Percentiles rank a stretch among this genome's conserved stretches.
These are phyloP conservation scores for Irpex lacteus DNA, from an alignment of 1,284 basidiomycete species.

Conservation along the genomic window DNA sequence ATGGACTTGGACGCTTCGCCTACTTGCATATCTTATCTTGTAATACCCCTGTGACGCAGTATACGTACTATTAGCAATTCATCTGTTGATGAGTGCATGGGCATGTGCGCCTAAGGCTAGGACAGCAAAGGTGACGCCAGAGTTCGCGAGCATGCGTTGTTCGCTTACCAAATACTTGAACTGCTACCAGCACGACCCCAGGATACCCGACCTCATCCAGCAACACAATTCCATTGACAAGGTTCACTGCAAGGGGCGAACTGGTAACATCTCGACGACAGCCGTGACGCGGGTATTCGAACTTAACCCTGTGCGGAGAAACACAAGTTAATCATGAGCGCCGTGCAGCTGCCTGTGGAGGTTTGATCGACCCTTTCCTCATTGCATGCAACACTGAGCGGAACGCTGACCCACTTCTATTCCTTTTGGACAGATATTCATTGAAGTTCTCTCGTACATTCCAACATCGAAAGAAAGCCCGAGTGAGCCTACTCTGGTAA, in stretches of 20 bases:
- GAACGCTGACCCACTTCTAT: slow-evolving; percentile 2
- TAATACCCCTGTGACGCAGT: background rate
- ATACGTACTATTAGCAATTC: background rate
- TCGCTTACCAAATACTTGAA: background rate
- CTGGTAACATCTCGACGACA: background rate
- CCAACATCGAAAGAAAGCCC: slow-evolving; percentile 26
- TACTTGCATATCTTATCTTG: background rate
- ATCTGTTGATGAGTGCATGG: no score
- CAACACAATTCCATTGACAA: background rate
- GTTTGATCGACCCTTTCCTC: background rate
- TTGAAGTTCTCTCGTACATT: slow-evolving; percentile 27
- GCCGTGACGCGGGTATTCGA: background rate
- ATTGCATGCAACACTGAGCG: background rate
- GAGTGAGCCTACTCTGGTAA: slow-evolving; percentile 25
- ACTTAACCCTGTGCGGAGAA: background rate
- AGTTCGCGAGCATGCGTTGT: no score
- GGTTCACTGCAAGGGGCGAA: no score
- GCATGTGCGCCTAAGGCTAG: no score
- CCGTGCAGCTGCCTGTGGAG: slow-evolving; percentile 21
- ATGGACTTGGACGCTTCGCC: background rate
- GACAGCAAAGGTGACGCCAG: no score
- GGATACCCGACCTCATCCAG: background rate
- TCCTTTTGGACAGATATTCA: slow-evolving; percentile 16
- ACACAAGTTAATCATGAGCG: background rate
- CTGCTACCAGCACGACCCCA: background rate